Evolutionary conservation across 495 filamentous ascomycete species (phyloP).

Genomic region (Penicillium malachiteum): DNA sequence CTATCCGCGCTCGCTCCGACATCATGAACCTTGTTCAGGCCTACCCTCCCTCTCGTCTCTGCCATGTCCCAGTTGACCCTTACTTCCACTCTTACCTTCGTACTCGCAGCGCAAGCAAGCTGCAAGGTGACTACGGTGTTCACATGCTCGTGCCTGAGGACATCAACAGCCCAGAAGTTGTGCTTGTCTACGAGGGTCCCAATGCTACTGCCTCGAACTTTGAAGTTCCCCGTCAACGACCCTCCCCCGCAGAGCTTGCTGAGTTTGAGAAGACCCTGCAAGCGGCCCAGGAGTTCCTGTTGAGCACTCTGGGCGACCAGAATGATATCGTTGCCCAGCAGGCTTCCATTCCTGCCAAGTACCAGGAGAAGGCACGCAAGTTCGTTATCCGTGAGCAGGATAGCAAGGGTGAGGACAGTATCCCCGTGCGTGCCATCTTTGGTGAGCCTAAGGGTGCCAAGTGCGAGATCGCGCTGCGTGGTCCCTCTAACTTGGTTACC

Average conservation of each 20-base stretch:
- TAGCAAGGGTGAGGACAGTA: conserved; percentile 58
- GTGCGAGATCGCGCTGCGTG: conserved; percentile 66
- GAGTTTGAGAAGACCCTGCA: conserved; percentile 67
- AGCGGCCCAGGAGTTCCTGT: conserved; percentile 70
- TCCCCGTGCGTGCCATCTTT: conserved; percentile 70
- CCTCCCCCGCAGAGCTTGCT: conserved; percentile 57
- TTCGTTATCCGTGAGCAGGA: conserved; percentile 78
- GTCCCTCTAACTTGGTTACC: conserved; percentile 68
- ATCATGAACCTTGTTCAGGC: conserved; percentile 76
- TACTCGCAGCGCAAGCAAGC: conserved; percentile 57
- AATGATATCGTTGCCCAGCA: conserved; percentile 62
- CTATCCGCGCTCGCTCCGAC: conserved; percentile 74
- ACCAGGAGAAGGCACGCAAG: conserved; percentile 73
- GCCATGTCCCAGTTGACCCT: conserved; percentile 70
- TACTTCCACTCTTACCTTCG: conserved; percentile 82
- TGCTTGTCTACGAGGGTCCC: conserved; percentile 82
- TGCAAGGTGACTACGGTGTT: conserved; percentile 75
- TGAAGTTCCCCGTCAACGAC: conserved; percentile 64
- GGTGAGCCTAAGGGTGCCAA: conserved; percentile 42
- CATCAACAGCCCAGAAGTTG: conserved; percentile 60
- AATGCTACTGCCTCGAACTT: conserved; percentile 55
- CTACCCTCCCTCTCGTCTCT: conserved; percentile 74
- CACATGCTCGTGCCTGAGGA: conserved; percentile 73
- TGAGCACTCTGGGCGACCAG: conserved; percentile 68
- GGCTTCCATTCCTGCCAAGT: conserved; percentile 73